A percentile compares a stretch with the other conserved stretches of the same genome.
Conservation (phyloP, 2,329 filamentous ascomycete species). For the Ceratocystis huliohia region DNA sequence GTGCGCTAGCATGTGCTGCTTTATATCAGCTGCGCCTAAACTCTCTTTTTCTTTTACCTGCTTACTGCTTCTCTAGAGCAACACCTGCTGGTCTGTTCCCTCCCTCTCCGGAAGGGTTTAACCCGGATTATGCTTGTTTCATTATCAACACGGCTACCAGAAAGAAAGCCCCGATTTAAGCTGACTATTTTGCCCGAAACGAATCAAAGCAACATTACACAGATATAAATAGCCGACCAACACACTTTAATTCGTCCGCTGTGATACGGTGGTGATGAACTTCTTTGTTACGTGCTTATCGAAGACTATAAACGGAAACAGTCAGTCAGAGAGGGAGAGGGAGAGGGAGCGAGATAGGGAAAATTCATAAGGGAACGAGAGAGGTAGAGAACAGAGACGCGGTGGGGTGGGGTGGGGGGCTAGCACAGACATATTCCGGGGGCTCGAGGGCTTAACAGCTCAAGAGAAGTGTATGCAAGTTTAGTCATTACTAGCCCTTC, state of each 20-base stretch:
- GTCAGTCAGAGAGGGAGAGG: too few relatives aligned
- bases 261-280: background rate
- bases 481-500: background rate
- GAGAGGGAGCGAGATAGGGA: too few relatives aligned
- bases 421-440: too few relatives aligned
- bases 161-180: background rate
- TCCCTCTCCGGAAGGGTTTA: background rate
- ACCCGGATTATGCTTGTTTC: slow-evolving; percentile 5
- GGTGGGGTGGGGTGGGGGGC: too few relatives aligned
- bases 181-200: background rate
- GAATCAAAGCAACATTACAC: background rate
- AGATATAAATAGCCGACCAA: slow-evolving; percentile 1
- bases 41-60: background rate
- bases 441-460: too few relatives aligned
- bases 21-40: background rate
- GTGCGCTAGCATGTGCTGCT: background rate
- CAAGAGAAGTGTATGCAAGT: background rate
- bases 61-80: background rate
- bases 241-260: slow-evolving; percentile 5
- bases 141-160: background rate
- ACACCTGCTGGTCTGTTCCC: background rate
- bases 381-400: too few relatives aligned
- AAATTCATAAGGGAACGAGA: too few relatives aligned
- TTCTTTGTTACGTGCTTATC: too few relatives aligned
- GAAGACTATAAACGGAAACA: too few relatives aligned